Base-by-base conservation (phyloP, 73 alveolate genomes). In the Tetrahymena malaccensis region DNA sequence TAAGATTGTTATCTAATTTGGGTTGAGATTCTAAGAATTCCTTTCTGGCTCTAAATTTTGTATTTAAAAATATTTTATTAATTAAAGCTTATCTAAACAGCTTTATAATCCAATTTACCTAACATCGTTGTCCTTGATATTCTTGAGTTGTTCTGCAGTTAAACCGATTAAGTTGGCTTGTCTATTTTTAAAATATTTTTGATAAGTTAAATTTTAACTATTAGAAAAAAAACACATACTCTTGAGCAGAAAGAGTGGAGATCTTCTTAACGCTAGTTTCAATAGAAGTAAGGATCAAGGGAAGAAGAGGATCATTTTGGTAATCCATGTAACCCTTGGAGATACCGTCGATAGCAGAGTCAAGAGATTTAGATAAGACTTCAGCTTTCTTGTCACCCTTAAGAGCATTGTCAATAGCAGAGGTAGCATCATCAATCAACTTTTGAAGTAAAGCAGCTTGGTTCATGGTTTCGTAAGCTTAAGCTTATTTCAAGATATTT, bases 311-410 rank as follows among this genome's bases (percentile, higher is more conserved):
- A 44, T 95, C 97, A 43, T 89, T 95, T 35, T 95, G 94, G 44
- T 95, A 95, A 19, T 94, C 94, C 97, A 95, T 95, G 25, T 95
- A 44, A 50, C 97, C 97, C 94, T 95, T 70, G 50, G 97, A 93
- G 13, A 95, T 21, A 50, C 97, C 97, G 19, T 43, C 94, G 22
- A 95, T 70, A 31, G 97, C 97, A 50, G 97, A 95, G 8, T 95
- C 84, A 94, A 95, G 94, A 17, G 84, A 37, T 31, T 43, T 94
- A 9, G 93, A 35, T 50, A 85, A 34, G 55, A 95, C 94, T 57
- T 95, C 95, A 43, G 56, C 94, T 12, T 34, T 55, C 50, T 95
- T 95, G 35, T 38, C 85, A 34, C 83, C 94, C 93, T 85, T 55
- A 33, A 43, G 83, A 35, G 97, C 70, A 13, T 70, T n/a, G 43